These are phyloP conservation scores for Leucosporidium yakuticum DNA, from an alignment of 768 basidiomycete species.

Conservation along the genomic window DNA sequence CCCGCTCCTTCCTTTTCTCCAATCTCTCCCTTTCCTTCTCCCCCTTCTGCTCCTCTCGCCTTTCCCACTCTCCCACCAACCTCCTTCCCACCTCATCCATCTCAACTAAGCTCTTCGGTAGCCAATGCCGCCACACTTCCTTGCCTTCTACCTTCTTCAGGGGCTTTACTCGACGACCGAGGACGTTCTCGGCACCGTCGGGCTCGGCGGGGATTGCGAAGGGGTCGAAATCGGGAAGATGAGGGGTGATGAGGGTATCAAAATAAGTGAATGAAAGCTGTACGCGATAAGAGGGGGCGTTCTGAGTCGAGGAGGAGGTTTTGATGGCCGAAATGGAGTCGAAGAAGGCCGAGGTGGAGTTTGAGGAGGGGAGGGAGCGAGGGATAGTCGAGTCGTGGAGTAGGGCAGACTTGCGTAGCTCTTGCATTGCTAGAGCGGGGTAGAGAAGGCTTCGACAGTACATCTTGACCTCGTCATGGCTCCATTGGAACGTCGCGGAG, in stretches of 20 bases:
- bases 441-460: constrained; percentile 10
- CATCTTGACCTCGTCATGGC: constrained; percentile 4
- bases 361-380: neutral
- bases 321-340: constrained; percentile 7
- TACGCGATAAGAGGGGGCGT: constrained; percentile 17
- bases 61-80: too few relatives aligned
- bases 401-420: constrained; percentile 5
- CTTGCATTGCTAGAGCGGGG: constrained; percentile 7
- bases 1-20: too few relatives aligned
- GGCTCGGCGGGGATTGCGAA: constrained; percentile 6
- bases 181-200: neutral
- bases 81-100: too few relatives aligned
- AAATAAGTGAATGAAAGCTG: constrained; percentile 14
- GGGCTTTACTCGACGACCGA: too few relatives aligned
- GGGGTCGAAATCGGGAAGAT: constrained; percentile 15
- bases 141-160: too few relatives aligned
- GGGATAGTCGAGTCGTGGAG: neutral
- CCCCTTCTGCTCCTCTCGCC: too few relatives aligned
- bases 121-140: too few relatives aligned
- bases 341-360: neutral
- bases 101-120: too few relatives aligned
- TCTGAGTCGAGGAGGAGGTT: constrained; percentile 1
- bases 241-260: neutral
- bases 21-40: too few relatives aligned
- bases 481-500: constrained; percentile 20